phyloP scores from a whole-genome alignment of 2,329 filamentous ascomycete species.

The Cyphellophora attinorum region DNA sequence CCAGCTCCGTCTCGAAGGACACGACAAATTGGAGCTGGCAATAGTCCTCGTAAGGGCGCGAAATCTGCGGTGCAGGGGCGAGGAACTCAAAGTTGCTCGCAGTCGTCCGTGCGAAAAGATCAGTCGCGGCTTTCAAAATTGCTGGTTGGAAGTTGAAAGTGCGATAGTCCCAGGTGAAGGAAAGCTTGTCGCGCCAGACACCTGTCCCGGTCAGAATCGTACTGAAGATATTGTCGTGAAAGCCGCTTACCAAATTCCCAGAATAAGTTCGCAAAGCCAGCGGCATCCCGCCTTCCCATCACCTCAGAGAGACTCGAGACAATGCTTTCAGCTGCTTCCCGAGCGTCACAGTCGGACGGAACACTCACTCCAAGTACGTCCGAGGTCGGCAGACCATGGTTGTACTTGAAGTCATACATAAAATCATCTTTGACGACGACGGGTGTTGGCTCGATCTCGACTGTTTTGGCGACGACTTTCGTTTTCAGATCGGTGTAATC shows the following conservation, averaged over 20 bases:
- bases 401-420: slow-evolving; percentile 35
- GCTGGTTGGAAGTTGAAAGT: too few species aligned
- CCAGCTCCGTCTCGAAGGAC: slow-evolving; percentile 24
- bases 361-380: slow-evolving; percentile 22
- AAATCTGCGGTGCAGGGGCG: slow-evolving; percentile 14
- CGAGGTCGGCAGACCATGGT: slow-evolving; percentile 25
- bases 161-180: too few species aligned
- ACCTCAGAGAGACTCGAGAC: slow-evolving; percentile 17
- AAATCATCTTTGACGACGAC: slow-evolving; percentile 30
- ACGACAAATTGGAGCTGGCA: slow-evolving; percentile 23
- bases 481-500: slow-evolving; percentile 6
- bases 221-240: too few species aligned
- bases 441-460: slow-evolving; percentile 5
- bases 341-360: slow-evolving; percentile 18
- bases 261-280: too few species aligned
- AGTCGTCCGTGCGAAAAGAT: slow-evolving; percentile 19
- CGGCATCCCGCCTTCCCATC: too few species aligned
- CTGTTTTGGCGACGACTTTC: slow-evolving; percentile 3
- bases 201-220: too few species aligned
- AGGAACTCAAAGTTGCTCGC: slow-evolving; percentile 21
- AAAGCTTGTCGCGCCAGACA: too few species aligned
- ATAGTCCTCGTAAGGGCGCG: slow-evolving; percentile 22
- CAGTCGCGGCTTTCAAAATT: too few species aligned
- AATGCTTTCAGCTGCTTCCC: slow-evolving; percentile 7
- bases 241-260: too few species aligned